Evolutionary conservation across 2,329 filamentous ascomycete genomes (phyloP).

Genomic region (Cladosporium sp.): DNA sequence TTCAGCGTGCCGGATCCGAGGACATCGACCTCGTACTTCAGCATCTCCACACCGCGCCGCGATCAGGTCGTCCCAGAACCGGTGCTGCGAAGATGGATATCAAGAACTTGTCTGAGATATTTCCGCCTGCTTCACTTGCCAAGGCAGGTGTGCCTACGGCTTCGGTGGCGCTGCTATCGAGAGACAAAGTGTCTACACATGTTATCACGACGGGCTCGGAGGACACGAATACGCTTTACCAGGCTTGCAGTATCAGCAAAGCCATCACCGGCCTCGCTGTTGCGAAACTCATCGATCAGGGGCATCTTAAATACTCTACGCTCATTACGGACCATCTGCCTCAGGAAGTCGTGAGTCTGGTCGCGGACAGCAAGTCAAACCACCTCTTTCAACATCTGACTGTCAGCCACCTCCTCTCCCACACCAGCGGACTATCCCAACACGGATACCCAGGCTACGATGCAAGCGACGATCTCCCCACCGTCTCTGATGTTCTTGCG

Average conservation of each 20-base stretch:
- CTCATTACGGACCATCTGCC: not conserved
- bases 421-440: constrained; percentile 31
- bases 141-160: not conserved
- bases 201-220: constrained; percentile 23
- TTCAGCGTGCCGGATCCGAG: too few species aligned
- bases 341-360: not conserved
- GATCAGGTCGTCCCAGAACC: too few species aligned
- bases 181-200: not conserved
- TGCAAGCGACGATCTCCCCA: constrained; percentile 19
- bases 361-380: not conserved
- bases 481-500: constrained; percentile 23
- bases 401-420: constrained; percentile 29
- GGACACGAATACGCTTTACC: constrained; percentile 30
- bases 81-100: not conserved
- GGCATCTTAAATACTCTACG: constrained; percentile 22
- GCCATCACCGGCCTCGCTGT: constrained; percentile 29
- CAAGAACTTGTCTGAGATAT: constrained; percentile 1
- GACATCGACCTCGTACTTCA: too few species aligned
- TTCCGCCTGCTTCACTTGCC: not conserved
- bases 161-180: not conserved
- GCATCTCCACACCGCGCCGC: not conserved
- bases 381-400: constrained; percentile 26
- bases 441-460: constrained; percentile 33
- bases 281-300: constrained; percentile 31
- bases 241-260: constrained; percentile 35